phyloP scores from a whole-genome alignment of 2,329 filamentous ascomycete species.

The Reticulascus tulasneorum region DNA sequence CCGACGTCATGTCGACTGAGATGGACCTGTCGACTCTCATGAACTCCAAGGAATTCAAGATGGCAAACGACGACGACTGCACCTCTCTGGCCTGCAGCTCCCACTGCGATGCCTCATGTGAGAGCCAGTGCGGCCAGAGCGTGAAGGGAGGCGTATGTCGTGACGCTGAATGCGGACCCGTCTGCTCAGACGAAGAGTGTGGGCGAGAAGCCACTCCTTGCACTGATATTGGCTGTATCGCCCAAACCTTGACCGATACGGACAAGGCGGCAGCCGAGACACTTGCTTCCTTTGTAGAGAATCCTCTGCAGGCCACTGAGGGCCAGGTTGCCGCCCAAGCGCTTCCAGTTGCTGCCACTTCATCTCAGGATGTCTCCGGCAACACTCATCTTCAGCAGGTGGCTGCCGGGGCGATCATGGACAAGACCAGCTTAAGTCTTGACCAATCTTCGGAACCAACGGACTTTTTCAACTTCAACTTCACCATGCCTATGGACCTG shows the following conservation, averaged over 20 bases:
- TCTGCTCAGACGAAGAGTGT: constrained; percentile 37
- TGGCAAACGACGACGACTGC: constrained; percentile 19
- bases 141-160: constrained; percentile 30
- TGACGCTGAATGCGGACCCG: constrained; percentile 29
- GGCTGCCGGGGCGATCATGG: constrained; percentile 21
- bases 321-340: background rate
- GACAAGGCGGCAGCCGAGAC: constrained; percentile 4
- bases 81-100: constrained; percentile 30
- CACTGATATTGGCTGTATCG: constrained; percentile 28
- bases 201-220: constrained; percentile 30
- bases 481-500: background rate
- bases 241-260: background rate
- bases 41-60: background rate
- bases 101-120: constrained; percentile 28
- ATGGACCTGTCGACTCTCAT: constrained; percentile 1
- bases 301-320: background rate
- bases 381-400: background rate
- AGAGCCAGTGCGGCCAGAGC: constrained; percentile 29
- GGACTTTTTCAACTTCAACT: background rate
- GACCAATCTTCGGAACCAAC: no score
- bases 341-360: background rate
- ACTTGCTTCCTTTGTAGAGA: constrained; percentile 3
- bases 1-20: constrained; percentile 4
- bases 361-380: background rate
- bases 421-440: no score